Base-by-base conservation (phyloP, 345 rosid species). In the Heritiera littoralis region DNA sequence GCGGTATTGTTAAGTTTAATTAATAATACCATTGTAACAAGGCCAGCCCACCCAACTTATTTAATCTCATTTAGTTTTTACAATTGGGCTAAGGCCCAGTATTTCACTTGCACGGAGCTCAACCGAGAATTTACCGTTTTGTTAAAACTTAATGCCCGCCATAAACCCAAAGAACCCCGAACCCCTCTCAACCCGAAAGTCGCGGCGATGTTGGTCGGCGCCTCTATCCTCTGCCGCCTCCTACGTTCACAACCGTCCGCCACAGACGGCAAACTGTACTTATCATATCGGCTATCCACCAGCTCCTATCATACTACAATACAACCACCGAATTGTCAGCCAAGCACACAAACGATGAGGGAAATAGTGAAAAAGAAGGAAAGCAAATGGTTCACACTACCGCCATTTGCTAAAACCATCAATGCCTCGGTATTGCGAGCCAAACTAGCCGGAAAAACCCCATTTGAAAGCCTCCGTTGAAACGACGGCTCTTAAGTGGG, bases 401-500 rank as follows among this genome's bases (percentile, higher is more conserved):
- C 97, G 70, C 92, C 93, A 38, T 92, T 88, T 60, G 81, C 86
- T 68, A 82, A 88, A 79, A 54, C 84, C 77, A 49, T 88, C 64
- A 80, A 84, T 9, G 89, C 87, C 51, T 72, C 89, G 23, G 81
- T 84, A 3, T 13, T 89, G 23, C 92, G 93, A 79, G 93, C 83
- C 78, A 85, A 87, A 41, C 56, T 91, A 1, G 60, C 86, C 7
- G 78, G 79, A 80, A 79, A 40, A 15, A 4, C 43, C 80, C 10
- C 28, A 56, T 43, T 23, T 32, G 55, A 28, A 69, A 58, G 35
- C 80, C 7, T 76, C 79, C 30, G 49, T 82, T 56, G 80, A 89
- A 14, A 90, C 86, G 77, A 89, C 94, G 68, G 98, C 96, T 63
- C 84, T 95, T 38, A 91, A 88, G 86, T 93, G 98, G 99, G 90